Percentiles rank a stretch among this genome's conserved stretches.
Conservation (phyloP, 179 eudicot genomes). For the Actinidia chinensis region DNA sequence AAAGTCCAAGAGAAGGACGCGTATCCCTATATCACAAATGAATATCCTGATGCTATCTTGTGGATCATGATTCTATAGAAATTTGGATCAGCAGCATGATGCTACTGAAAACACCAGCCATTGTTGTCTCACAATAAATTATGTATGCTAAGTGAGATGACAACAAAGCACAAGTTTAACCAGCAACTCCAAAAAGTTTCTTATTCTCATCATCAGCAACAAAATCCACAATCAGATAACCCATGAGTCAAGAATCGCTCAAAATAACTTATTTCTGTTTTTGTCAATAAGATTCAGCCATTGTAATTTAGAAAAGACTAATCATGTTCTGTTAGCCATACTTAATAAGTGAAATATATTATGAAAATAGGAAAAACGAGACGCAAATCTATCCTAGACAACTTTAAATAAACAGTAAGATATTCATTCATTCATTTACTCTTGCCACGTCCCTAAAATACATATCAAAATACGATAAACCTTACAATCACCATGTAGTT, state of each 20-base stretch:
- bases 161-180: background rate
- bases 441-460: background rate
- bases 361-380: background rate
- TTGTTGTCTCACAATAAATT: background rate
- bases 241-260: background rate
- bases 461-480: background rate
- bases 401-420: background rate
- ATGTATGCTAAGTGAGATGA: background rate
- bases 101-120: background rate
- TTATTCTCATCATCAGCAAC: constrained; percentile 1
- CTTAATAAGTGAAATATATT: background rate
- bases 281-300: background rate
- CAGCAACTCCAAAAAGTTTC: constrained; percentile 1
- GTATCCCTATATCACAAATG: background rate
- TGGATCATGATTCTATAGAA: background rate
- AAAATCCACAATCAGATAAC: background rate
- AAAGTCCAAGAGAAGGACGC: background rate
- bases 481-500: too few species aligned
- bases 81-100: background rate
- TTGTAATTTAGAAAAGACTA: background rate
- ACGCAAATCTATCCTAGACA: background rate
- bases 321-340: background rate
- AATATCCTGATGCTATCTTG: constrained; percentile 1
- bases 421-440: background rate
- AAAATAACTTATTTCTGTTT: background rate